Evolutionary conservation across 1,284 basidiomycete genomes (phyloP).

Genomic region (Ceratobasidium sp.): DNA sequence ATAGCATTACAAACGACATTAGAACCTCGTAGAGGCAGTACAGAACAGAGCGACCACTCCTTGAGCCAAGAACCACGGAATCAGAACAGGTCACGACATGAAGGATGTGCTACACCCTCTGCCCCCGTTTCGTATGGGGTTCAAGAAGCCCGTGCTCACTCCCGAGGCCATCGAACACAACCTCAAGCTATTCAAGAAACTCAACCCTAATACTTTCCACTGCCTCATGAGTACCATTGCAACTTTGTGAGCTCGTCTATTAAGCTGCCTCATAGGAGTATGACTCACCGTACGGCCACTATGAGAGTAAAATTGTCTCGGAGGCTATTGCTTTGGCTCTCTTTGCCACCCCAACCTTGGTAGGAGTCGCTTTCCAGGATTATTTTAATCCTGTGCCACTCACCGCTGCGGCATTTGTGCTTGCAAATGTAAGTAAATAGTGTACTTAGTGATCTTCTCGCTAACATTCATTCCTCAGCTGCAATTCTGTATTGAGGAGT

Average conservation of each 20-base stretch:
- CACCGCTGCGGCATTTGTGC: background rate
- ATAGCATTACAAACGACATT: no score
- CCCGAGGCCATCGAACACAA: background rate
- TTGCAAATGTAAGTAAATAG: constrained; percentile 23
- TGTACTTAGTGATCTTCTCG: no score
- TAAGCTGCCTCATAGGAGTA: background rate
- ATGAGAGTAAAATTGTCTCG: background rate
- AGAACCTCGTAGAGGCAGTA: no score
- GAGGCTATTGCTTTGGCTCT: background rate
- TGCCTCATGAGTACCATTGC: background rate
- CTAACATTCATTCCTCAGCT: background rate
- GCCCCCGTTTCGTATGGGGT: background rate
- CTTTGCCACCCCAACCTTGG: constrained; percentile 2
- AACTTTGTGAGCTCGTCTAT: background rate
- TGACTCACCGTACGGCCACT: background rate
- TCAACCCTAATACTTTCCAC: constrained; percentile 16
- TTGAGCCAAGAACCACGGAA: no score
- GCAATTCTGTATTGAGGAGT: constrained; percentile 21
- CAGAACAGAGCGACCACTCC: no score
- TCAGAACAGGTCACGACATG: no score
- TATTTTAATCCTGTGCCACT: background rate
- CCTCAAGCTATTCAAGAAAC: background rate
- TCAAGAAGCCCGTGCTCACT: background rate
- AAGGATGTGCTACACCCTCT: background rate
- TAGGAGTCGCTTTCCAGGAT: background rate